Evolutionary conservation across 371 early-diverging fungal species (phyloP), one percentile per base, ranked within the genome.

Genomic region (Actinomucor elegans): DNA sequence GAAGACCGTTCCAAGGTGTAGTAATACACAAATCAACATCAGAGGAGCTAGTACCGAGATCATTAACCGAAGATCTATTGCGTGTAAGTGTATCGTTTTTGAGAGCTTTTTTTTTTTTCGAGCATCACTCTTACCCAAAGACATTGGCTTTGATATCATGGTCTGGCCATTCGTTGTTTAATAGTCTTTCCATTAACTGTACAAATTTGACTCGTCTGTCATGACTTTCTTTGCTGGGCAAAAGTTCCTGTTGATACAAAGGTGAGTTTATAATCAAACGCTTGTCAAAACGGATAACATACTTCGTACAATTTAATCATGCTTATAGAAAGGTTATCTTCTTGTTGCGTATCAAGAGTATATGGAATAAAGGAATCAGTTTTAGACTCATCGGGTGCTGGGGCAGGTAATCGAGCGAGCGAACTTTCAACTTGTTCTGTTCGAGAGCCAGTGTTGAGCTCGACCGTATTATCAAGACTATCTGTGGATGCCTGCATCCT

Each of bases 1-100:
- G 69, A 23, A 79, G 60, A 17, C 73, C 74, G 38, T 68, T 50
- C 78, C 80, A 77, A 20, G 49, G 65, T 12, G 83, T 81, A 37
- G 79, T 74, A 48, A 85, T 70, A 52, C 86, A 83, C 4, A 85
- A 59, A 61, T 85, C 86, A 8, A 85, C 77, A 55, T 85, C 86
- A n/a, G 82, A 81, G 6, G 67, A 61, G 37, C 57, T 70, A 4
- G 77, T 80, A 4, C 80, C 79, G 26, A 83, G 45, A 53, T 73
- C 71, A 59, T 85, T 85, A 26, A 67, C 72, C 1, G 84, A 82
- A 6, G 86, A 85, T 18, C 86, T 85, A 31, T 12, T 40, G 40
- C 14, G 24, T 24, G 17, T 10, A 38, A 38, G 11, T 8, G 4
- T n/a, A n/a, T n/a, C n/a, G n/a, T n/a, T n/a, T n/a, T n/a, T n/a